Evolutionary conservation across 352 stramenopile species (phyloP).

Genomic region (Blastocystis sp.): DNA sequence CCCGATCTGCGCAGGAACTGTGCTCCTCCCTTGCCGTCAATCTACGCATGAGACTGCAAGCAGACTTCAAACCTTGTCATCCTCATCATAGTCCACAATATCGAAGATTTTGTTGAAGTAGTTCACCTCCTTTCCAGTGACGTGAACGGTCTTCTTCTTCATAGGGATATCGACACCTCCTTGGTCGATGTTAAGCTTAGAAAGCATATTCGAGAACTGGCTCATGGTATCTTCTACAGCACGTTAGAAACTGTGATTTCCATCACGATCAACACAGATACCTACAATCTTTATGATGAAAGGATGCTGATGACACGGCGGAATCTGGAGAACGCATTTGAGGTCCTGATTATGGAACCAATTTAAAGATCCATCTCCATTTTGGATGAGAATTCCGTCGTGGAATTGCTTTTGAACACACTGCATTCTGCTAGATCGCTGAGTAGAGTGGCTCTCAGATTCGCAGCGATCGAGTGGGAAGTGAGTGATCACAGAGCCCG

Average conservation of each 20-base stretch:
- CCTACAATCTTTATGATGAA: neutral
- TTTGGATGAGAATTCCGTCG: neutral
- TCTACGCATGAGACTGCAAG: neutral
- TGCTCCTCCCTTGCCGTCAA: conserved; percentile 42
- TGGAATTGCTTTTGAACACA: neutral
- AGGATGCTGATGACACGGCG: neutral
- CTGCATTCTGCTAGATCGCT: neutral
- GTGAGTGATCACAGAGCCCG: too few relatives aligned
- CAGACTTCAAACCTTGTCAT: conserved; percentile 29
- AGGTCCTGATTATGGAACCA: neutral
- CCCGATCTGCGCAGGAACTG: conserved; percentile 56
- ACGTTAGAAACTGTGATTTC: neutral
- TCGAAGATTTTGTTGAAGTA: conserved; percentile 60
- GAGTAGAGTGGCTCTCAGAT: too few relatives aligned
- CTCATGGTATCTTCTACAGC: neutral
- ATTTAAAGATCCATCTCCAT: conserved; percentile 34
- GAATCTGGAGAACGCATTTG: neutral
- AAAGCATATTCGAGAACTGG: conserved; percentile 26
- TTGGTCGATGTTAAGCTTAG: conserved; percentile 48
- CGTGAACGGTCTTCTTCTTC: conserved; percentile 58
- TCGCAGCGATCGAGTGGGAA: too few relatives aligned
- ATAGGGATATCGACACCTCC: conserved; percentile 53
- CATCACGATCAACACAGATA: neutral
- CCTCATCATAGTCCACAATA: conserved; percentile 46
- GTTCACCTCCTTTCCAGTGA: conserved; percentile 34